A percentile compares a stretch with the other conserved stretches of the same genome.
Conservation (phyloP, 257 asterid species). For the Striga asiatica region DNA sequence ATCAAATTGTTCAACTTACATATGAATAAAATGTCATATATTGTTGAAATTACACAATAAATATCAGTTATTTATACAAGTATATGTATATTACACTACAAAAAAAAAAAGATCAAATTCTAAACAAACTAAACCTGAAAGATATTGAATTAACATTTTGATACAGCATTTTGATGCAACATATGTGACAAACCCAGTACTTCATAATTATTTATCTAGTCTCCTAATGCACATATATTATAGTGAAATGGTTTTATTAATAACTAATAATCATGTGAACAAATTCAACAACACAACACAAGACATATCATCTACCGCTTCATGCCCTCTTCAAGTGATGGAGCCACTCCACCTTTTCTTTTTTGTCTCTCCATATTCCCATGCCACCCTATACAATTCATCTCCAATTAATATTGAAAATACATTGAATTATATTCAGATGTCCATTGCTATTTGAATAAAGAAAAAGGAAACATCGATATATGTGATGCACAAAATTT, state of each 20-base stretch:
- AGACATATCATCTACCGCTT: conserved; percentile 16
- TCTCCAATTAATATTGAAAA: no score
- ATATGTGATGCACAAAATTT: no score
- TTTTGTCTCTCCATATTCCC: conserved; percentile 42
- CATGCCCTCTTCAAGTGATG: conserved; percentile 26
- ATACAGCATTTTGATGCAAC: conserved; percentile 6
- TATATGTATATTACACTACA: not conserved
- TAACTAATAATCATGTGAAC: not conserved
- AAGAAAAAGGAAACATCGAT: not conserved
- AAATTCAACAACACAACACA: no score
- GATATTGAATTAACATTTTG: not conserved
- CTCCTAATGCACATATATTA: no score
- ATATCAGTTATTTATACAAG: no score
- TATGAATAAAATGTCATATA: conserved; percentile 9
- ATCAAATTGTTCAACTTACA: conserved; percentile 8
- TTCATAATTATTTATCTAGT: no score
- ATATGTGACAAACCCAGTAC: conserved; percentile 18
- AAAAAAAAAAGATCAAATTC: not conserved
- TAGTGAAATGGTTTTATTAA: no score
- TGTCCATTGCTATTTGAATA: not conserved
- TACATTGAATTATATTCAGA: not conserved
- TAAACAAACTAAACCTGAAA: conserved; percentile 7
- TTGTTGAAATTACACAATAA: no score
- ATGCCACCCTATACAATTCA: conserved; percentile 34
- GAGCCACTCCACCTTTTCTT: conserved; percentile 22